A percentile compares a stretch with the other conserved stretches of the same genome.
These are phyloP conservation scores for Phytomonas sp. DNA, from an alignment of 208 protist genomes.

Conservation along the genomic window DNA sequence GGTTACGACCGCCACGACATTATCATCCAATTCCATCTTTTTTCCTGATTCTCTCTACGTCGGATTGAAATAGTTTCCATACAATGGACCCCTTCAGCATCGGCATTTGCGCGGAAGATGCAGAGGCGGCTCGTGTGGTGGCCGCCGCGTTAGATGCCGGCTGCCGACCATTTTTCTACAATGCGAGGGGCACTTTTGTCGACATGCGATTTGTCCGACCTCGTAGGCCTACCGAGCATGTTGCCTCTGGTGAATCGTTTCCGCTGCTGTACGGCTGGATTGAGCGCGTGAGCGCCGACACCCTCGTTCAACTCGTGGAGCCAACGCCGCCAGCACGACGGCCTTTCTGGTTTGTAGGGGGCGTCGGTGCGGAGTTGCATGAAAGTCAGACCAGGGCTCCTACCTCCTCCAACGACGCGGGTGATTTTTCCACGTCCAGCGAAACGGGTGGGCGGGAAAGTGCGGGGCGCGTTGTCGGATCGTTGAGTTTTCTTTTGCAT, in stretches of 20 bases:
- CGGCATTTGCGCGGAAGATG: background rate
- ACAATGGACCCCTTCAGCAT: background rate
- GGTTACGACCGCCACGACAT: background rate
- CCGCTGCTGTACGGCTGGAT: slow-evolving; percentile 28
- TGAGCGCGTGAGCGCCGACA: slow-evolving; percentile 18
- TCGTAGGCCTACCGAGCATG: background rate
- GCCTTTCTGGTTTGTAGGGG: background rate
- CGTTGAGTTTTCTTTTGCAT: slow-evolving; percentile 11
- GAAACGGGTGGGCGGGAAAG: background rate
- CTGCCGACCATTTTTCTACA: background rate
- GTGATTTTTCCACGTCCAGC: background rate
- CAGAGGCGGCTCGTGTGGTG: background rate
- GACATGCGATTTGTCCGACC: slow-evolving; percentile 3
- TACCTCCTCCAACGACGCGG: no score
- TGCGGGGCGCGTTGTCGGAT: background rate
- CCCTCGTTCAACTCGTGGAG: slow-evolving; percentile 20
- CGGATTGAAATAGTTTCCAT: background rate
- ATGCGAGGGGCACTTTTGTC: background rate
- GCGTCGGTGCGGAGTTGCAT: no score
- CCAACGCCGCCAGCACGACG: background rate
- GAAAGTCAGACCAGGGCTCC: no score
- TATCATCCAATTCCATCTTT: background rate
- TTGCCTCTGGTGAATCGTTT: background rate
- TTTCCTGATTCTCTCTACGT: background rate
- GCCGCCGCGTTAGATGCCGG: background rate